Evolutionary conservation across 148 eudicot species (phyloP).

Genomic region (Drosera capensis): DNA sequence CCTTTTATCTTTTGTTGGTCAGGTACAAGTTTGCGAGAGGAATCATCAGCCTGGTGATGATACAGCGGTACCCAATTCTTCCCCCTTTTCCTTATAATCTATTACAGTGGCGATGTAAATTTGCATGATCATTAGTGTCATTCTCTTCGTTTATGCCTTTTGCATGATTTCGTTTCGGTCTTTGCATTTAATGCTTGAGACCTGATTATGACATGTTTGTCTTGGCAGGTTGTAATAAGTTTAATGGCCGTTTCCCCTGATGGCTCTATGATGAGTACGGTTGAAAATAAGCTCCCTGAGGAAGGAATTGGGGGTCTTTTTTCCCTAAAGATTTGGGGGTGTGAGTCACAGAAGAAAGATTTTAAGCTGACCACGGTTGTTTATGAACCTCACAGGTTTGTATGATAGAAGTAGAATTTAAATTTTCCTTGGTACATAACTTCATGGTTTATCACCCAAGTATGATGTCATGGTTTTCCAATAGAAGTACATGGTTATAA

Average conservation of each 20-base stretch:
- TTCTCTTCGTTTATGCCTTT: slow-evolving; percentile 2
- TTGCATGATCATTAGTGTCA: background rate
- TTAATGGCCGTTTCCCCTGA: slow-evolving; percentile 63
- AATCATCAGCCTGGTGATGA: slow-evolving; percentile 81
- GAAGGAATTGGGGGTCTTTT: slow-evolving; percentile 84
- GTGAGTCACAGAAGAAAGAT: slow-evolving; percentile 41
- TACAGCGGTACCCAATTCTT: slow-evolving; percentile 35
- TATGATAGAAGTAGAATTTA: too few species aligned
- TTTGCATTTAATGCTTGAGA: background rate
- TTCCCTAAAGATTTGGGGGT: slow-evolving; percentile 76
- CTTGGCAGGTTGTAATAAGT: slow-evolving; percentile 54
- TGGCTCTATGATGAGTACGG: slow-evolving; percentile 75
- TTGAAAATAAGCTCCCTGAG: slow-evolving; percentile 79
- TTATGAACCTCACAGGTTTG: slow-evolving; percentile 96
- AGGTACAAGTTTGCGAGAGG: slow-evolving; percentile 94
- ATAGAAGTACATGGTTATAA: background rate
- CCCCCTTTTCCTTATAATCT: slow-evolving; percentile 1
- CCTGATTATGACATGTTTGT: slow-evolving; percentile 3
- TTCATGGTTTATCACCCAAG: too few species aligned
- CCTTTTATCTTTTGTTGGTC: slow-evolving; percentile 9
- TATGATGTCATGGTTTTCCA: slow-evolving; percentile 3
- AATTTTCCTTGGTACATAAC: too few species aligned
- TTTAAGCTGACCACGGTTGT: slow-evolving; percentile 72
- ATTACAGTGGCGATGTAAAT: background rate
- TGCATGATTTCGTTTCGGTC: background rate